These are phyloP conservation scores for Trametes versicolor DNA, from an alignment of 1,284 basidiomycete species.

Conservation along the genomic window DNA sequence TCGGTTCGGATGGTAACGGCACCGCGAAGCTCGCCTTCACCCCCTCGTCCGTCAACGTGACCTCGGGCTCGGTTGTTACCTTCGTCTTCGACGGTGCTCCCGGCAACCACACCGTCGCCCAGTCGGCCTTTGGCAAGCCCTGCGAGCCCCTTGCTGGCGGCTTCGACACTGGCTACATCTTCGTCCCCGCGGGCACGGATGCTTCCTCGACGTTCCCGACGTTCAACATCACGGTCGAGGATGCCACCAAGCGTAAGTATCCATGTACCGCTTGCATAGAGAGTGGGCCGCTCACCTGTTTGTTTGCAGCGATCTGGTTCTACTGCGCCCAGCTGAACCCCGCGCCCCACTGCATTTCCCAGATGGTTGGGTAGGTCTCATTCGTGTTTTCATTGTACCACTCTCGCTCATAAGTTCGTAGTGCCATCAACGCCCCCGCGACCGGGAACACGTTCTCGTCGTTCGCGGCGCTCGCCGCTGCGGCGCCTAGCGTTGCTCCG, in stretches of 20 bases:
- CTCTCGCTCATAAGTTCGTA: conserved; percentile 28
- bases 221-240: conserved; percentile 54
- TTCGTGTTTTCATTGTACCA: background rate
- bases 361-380: conserved; percentile 50
- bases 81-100: conserved; percentile 58
- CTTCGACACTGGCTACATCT: conserved; percentile 59
- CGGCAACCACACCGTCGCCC: conserved; percentile 64
- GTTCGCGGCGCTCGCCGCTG: conserved; percentile 51
- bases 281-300: background rate
- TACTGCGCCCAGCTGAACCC: conserved; percentile 61
- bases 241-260: conserved; percentile 51
- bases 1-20: conserved; percentile 43
- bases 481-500: conserved; percentile 42
- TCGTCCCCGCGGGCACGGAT: conserved; percentile 36
- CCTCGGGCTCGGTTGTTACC: conserved; percentile 55
- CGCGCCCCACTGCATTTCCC: conserved; percentile 53
- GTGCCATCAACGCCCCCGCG: conserved; percentile 63
- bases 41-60: conserved; percentile 53
- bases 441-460: conserved; percentile 57
- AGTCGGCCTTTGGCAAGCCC: conserved; percentile 57
- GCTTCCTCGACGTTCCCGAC: conserved; percentile 40
- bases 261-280: background rate
- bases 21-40: conserved; percentile 55
- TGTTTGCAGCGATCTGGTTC: conserved; percentile 62
- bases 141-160: conserved; percentile 54